Conservation (phyloP, 1,284 basidiomycete species). For the Pisolithus thermaeus region DNA sequence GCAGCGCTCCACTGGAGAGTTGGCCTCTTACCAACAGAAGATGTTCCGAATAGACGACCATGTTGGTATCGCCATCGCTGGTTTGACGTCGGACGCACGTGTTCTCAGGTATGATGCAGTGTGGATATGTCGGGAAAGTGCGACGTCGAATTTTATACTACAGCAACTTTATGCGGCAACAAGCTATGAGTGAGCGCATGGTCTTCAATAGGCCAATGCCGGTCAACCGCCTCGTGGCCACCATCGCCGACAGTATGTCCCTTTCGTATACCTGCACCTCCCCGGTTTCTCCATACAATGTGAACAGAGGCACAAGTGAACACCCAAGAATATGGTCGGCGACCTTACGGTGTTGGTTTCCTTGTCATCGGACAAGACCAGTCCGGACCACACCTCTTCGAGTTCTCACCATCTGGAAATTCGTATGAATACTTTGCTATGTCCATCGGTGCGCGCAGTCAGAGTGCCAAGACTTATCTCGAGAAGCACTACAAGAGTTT, state of each 20-base stretch:
- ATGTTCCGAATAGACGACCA: slow-evolving; percentile 99
- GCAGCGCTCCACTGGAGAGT: slow-evolving; percentile 96
- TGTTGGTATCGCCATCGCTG: slow-evolving; percentile 97
- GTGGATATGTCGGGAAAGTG: not conserved
- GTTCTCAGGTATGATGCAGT: slow-evolving; percentile 71
- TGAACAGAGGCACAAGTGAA: slow-evolving; percentile 92
- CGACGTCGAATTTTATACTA: not conserved
- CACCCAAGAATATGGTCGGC: slow-evolving; percentile 96
- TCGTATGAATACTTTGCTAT: slow-evolving; percentile 99
- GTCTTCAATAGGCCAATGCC: slow-evolving; percentile 93
- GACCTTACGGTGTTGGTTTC: slow-evolving; percentile 98
- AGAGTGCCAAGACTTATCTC: slow-evolving; percentile 97
- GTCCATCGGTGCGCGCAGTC: slow-evolving; percentile 95
- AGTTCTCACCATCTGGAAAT: slow-evolving; percentile 96
- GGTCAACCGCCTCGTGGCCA: slow-evolving; percentile 86
- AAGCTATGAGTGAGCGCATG: slow-evolving; percentile 95
- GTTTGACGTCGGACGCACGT: slow-evolving; percentile 95
- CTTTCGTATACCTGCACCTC: not conserved
- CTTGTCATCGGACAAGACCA: slow-evolving; percentile 95
- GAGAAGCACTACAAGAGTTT: slow-evolving; percentile 93
- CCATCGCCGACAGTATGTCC: slow-evolving; percentile 89
- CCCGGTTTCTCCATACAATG: slow-evolving; percentile 6
- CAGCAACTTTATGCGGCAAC: slow-evolving; percentile 99
- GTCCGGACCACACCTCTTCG: slow-evolving; percentile 94
- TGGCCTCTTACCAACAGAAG: slow-evolving; percentile 99